phyloP scores from a whole-genome alignment of 2,329 filamentous ascomycete species.

The Magnaporthiopsis incrustans region DNA sequence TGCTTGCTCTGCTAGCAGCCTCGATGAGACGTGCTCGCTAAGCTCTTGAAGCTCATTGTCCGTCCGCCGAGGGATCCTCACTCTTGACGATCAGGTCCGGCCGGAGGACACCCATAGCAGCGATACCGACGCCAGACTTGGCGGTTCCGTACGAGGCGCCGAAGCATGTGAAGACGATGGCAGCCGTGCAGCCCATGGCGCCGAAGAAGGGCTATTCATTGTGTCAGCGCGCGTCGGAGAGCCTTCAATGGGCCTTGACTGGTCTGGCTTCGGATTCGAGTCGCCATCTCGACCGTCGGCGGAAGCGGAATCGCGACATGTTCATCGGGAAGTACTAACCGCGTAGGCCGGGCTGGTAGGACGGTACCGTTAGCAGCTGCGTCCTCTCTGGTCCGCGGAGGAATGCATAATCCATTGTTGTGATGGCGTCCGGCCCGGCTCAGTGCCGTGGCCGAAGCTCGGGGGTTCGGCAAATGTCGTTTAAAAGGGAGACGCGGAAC shows the following conservation, averaged over 20 bases:
- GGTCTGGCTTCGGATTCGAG: conserved; percentile 13
- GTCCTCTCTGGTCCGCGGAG: neutral
- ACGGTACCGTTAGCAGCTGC: neutral
- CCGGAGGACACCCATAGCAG: conserved; percentile 94
- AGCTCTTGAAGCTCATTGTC: neutral
- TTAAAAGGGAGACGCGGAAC: neutral
- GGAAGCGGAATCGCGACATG: conserved; percentile 16
- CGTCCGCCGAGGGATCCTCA: conserved; percentile 40
- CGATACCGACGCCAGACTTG: conserved; percentile 98
- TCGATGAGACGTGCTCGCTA: too few relatives aligned
- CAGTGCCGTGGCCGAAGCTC: neutral
- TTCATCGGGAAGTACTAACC: conserved; percentile 59
- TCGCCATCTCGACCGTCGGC: conserved; percentile 4
- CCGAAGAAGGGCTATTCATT: conserved; percentile 71
- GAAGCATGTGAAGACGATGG: conserved; percentile 45
- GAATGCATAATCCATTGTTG: neutral
- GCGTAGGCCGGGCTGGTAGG: conserved; percentile 86
- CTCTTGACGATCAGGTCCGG: conserved; percentile 99
- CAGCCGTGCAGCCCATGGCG: conserved; percentile 83
- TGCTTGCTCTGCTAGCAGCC: too few relatives aligned
- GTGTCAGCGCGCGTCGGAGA: neutral
- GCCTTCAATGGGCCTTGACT: neutral
- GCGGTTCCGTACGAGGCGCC: conserved; percentile 96
- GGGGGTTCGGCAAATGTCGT: neutral
- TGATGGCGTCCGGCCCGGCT: neutral